These are phyloP conservation scores for Musa beccarii DNA, from an alignment of 176 grass and related monocot genomes.

Conservation along the genomic window DNA sequence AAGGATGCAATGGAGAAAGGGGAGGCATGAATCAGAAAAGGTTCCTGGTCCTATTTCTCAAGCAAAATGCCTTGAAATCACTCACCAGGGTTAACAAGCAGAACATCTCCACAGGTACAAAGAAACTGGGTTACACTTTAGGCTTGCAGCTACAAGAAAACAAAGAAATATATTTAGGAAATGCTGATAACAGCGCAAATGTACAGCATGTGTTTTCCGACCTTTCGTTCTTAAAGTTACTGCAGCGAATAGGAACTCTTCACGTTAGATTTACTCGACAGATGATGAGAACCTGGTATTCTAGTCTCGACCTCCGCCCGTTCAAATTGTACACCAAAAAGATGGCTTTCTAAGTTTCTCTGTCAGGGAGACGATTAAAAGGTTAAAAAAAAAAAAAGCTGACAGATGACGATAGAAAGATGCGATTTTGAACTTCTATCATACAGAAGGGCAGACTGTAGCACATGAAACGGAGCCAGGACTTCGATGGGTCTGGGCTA, in stretches of 20 bases:
- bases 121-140: neutral
- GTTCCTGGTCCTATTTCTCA: neutral
- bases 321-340: neutral
- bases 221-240: neutral
- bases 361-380: neutral
- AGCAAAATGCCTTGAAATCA: neutral
- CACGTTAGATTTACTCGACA: neutral
- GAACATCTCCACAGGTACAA: neutral
- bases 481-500: neutral
- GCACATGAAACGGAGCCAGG: neutral
- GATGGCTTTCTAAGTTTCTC: neutral
- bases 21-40: neutral
- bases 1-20: neutral
- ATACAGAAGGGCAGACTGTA: neutral
- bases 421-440: neutral
- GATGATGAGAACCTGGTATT: neutral
- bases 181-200: neutral
- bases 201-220: neutral
- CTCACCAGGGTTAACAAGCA: neutral
- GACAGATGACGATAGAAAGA: slow-evolving; percentile 4
- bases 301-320: neutral
- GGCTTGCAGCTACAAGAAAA: slow-evolving; percentile 15
- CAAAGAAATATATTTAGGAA: neutral
- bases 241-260: neutral
- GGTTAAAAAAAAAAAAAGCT: neutral